Evolutionary conservation across 2,329 filamentous ascomycete genomes (phyloP).

Genomic region (Aspergillus ruber): DNA sequence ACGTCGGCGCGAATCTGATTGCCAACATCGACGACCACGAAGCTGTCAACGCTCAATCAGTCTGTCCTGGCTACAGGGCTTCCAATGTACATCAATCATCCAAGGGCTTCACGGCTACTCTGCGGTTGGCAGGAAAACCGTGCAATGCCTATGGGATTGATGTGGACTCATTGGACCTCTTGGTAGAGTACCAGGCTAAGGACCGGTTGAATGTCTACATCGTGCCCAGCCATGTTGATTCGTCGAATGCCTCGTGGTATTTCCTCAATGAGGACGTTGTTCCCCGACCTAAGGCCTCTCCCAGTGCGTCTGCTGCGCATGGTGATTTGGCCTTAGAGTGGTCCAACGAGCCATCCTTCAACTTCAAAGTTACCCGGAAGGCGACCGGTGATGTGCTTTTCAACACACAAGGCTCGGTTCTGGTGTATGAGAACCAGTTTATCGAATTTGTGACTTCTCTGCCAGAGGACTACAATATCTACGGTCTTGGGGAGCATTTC

Average conservation of each 20-base stretch:
- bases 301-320: conserved; percentile 28
- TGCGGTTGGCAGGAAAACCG: conserved; percentile 47
- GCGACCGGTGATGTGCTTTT: conserved; percentile 63
- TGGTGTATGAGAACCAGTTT: conserved; percentile 73
- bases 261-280: conserved; percentile 59
- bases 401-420: conserved; percentile 54
- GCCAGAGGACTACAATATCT: conserved; percentile 67
- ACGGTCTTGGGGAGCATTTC: conserved; percentile 68
- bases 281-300: conserved; percentile 47
- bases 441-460: conserved; percentile 63
- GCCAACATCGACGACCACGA: conserved; percentile 61
- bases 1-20: conserved; percentile 44
- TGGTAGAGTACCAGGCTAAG: conserved; percentile 60
- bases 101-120: conserved; percentile 46
- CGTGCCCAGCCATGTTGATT: conserved; percentile 55
- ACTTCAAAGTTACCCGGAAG: conserved; percentile 49
- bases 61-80: conserved; percentile 57
- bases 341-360: conserved; percentile 54
- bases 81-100: conserved; percentile 42
- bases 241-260: conserved; percentile 61
- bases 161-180: conserved; percentile 58
- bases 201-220: conserved; percentile 67
- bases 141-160: conserved; percentile 76
- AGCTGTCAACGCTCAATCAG: conserved; percentile 56
- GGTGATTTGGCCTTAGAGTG: conserved; percentile 48